phyloP scores from a whole-genome alignment of 108 stramenopile species.

The Skeletonema tropicum region DNA sequence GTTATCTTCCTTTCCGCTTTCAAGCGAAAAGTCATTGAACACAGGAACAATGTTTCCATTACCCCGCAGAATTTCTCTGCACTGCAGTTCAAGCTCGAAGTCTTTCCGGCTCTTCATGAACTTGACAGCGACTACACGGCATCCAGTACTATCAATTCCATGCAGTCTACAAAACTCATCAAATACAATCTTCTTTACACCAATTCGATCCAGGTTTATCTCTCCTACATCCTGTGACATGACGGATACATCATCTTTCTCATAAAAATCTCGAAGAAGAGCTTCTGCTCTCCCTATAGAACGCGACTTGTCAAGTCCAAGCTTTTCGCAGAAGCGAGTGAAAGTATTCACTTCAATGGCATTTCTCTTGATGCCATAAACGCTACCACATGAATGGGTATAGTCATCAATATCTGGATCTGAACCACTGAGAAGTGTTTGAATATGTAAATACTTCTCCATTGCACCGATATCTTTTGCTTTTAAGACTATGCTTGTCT shows the following conservation, averaged over 20 bases:
- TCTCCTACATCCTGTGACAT: slow-evolving; percentile 11
- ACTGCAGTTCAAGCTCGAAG: slow-evolving; percentile 63
- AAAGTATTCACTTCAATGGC: slow-evolving; percentile 34
- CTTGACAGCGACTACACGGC: slow-evolving; percentile 58
- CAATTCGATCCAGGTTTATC: slow-evolving; percentile 13
- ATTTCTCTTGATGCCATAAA: slow-evolving; percentile 14
- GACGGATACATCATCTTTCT: slow-evolving; percentile 11
- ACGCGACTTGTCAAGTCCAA: slow-evolving; percentile 24
- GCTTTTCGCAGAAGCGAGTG: slow-evolving; percentile 24
- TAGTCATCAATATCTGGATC: slow-evolving; percentile 44
- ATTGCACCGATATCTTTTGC: slow-evolving; percentile 49
- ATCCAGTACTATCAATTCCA: slow-evolving; percentile 28
- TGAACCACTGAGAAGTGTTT: slow-evolving; percentile 9
- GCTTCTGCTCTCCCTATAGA: slow-evolving; percentile 29
- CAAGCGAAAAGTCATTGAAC: slow-evolving; percentile 35
- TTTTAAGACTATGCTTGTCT: slow-evolving; percentile 35
- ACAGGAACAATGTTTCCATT: slow-evolving; percentile 41
- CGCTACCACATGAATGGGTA: slow-evolving; percentile 16
- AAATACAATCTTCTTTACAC: slow-evolving; percentile 40
- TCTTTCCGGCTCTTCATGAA: slow-evolving; percentile 56
- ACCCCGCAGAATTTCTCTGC: slow-evolving; percentile 47
- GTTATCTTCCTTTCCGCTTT: slow-evolving; percentile 49
- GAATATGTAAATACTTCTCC: slow-evolving; percentile 34
- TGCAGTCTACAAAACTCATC: slow-evolving; percentile 38
- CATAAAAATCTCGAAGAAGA: slow-evolving; percentile 14